Conservation (phyloP, 73 alveolate genomes). For the Tetrahymena thermophila region DNA sequence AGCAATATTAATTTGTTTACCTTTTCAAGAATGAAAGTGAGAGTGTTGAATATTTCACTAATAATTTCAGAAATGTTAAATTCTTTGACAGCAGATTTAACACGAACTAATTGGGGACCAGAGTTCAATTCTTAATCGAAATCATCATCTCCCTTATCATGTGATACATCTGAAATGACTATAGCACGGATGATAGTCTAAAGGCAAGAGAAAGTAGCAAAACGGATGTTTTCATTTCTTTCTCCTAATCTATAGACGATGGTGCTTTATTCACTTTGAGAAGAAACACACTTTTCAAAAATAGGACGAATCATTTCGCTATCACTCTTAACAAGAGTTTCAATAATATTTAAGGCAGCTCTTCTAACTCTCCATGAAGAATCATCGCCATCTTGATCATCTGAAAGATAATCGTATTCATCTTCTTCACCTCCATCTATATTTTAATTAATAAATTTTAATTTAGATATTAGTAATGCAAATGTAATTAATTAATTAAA, state of each 20-base stretch:
- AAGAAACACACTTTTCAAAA: neutral
- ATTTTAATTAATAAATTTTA: neutral
- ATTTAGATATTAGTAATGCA: neutral
- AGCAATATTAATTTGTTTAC: too few species aligned
- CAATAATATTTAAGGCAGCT: neutral
- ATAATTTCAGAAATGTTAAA: neutral
- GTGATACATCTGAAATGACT: neutral
- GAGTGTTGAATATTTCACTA: neutral
- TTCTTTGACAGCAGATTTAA: neutral
- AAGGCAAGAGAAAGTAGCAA: neutral
- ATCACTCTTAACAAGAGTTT: neutral
- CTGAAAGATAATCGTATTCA: neutral
- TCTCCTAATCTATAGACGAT: neutral
- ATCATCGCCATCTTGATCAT: neutral
- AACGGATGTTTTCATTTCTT: neutral
- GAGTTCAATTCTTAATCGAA: neutral
- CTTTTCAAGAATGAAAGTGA: neutral
- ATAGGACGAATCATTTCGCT: neutral
- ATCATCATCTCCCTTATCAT: neutral
- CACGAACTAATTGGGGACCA: neutral
- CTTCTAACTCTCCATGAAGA: neutral
- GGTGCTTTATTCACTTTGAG: neutral
- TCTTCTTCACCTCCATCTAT: neutral
- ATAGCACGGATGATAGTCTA: neutral
- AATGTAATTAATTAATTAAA: too few species aligned